phyloP scores from a whole-genome alignment of 768 basidiomycete species.

The Naganishia onofrii region DNA sequence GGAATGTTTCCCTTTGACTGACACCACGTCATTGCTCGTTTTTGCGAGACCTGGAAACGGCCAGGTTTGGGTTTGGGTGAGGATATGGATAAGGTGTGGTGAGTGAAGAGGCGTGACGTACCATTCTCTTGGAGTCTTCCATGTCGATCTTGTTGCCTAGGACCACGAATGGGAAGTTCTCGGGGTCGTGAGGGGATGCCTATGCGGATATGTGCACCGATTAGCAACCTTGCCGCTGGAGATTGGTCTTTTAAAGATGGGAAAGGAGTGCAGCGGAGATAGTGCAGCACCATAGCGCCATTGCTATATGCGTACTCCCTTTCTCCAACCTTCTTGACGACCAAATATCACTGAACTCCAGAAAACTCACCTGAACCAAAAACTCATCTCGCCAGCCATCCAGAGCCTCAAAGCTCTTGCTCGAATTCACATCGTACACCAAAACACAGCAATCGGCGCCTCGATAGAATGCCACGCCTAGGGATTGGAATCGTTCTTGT shows the following conservation, averaged over 20 bases:
- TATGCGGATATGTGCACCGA: too few species aligned
- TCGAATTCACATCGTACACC: slow-evolving; percentile 97
- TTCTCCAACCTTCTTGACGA: neutral
- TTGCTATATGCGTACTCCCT: too few species aligned
- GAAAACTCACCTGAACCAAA: slow-evolving; percentile 63
- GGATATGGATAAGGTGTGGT: slow-evolving; percentile 3
- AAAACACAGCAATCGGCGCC: slow-evolving; percentile 99
- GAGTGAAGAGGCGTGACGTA: neutral
- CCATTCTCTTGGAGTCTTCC: slow-evolving; percentile 97
- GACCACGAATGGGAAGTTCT: slow-evolving; percentile 99
- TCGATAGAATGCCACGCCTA: slow-evolving; percentile 97
- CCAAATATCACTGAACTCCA: neutral
- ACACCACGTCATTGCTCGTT: slow-evolving; percentile 99
- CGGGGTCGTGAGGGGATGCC: slow-evolving; percentile 96
- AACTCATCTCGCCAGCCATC: slow-evolving; percentile 99
- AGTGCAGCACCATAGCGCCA: too few species aligned
- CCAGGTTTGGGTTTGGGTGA: neutral
- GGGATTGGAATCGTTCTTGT: slow-evolving; percentile 98
- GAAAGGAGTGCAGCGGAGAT: too few species aligned
- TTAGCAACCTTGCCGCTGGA: too few species aligned
- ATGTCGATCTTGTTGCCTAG: slow-evolving; percentile 99
- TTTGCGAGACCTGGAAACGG: slow-evolving; percentile 85
- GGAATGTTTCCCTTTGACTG: slow-evolving; percentile 99
- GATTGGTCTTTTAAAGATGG: too few species aligned
- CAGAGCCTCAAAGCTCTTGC: slow-evolving; percentile 96